Evolutionary conservation across 2,329 filamentous ascomycete species (phyloP), one percentile per base, ranked within the genome.

Genomic region (Tolypocladium guangdongense): DNA sequence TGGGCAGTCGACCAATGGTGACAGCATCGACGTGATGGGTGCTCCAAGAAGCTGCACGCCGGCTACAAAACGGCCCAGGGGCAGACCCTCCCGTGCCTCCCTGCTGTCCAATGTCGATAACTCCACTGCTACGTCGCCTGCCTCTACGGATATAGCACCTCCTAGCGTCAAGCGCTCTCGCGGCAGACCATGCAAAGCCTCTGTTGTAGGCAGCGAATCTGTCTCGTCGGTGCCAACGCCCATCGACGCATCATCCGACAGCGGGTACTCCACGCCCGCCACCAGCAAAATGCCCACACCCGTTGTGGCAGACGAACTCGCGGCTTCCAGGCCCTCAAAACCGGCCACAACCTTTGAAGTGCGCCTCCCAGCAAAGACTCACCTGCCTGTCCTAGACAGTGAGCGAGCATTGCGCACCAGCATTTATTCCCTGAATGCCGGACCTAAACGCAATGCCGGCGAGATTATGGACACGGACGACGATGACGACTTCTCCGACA

Each of bases 381-480:
- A 47, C 1, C 51, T 49, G 7, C 54, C 54, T 10, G 55, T 52
- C 18, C 11, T 33, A n/a, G 63, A 65, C 24, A 60, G 59, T 24
- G 67, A 71, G 32, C 59, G 64, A n/a, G 60, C 59, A 14, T 49
- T 68, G 16, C 61, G 65, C 18, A 62, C 61, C 10, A 83, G 76
- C 67, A 68, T 76, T 50, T 78, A 73, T 56, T 71, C 78, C 2
- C 64, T 81, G 60, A 69, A 68, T 38, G 54, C 70, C 69, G 77
- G 57, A 64, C 69, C 52, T 78, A 80, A 66, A 67, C 73, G 49
- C 56, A 71, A 52, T 63, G 71, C 35, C 11, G 52, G 39, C 3
- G 67, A 74, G 67, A 78, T 56, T 64, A 67, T 71, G 2, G 70
- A 74, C 11, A 69, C 68, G 1, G 67, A 72, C 2, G 68, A 70